A percentile compares a stretch with the other conserved stretches of the same genome.
Conservation (phyloP, 1,284 basidiomycete genomes). For the Sanghuangporus weigelae region DNA sequence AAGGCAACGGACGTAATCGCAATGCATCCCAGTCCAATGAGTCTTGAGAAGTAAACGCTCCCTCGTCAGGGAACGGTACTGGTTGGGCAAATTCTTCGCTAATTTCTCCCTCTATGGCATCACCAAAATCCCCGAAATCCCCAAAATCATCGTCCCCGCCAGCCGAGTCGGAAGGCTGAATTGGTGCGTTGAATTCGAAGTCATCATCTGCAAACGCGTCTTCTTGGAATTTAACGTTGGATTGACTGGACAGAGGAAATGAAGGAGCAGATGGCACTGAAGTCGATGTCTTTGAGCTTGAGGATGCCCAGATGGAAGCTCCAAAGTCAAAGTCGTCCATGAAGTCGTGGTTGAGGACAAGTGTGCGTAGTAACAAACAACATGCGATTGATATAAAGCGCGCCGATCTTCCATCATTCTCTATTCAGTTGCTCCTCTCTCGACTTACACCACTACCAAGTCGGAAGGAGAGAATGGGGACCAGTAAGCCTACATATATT, state of each 20-base stretch:
- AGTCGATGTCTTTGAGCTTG: slow-evolving; percentile 30
- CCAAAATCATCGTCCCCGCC: slow-evolving; percentile 69
- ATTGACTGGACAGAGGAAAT: slow-evolving; percentile 23
- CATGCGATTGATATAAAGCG: neutral
- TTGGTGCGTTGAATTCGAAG: slow-evolving; percentile 55
- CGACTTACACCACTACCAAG: neutral
- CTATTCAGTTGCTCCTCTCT: neutral
- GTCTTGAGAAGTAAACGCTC: slow-evolving; percentile 6
- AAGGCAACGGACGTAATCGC: slow-evolving; percentile 58
- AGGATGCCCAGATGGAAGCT: slow-evolving; percentile 63
- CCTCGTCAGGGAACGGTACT: slow-evolving; percentile 37
- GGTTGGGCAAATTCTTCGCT: slow-evolving; percentile 35
- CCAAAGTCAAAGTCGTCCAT: slow-evolving; percentile 71
- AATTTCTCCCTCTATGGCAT: slow-evolving; percentile 40
- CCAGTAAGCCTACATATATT: neutral
- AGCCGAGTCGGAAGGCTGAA: slow-evolving; percentile 35
- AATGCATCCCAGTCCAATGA: slow-evolving; percentile 53
- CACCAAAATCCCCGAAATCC: slow-evolving; percentile 85
- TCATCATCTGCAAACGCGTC: slow-evolving; percentile 61
- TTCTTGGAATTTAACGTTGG: slow-evolving; percentile 30
- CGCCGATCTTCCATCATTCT: neutral
- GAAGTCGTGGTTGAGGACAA: slow-evolving; percentile 1
- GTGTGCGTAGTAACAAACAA: neutral
- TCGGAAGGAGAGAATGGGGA: neutral
- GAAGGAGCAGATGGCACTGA: slow-evolving; percentile 12